Percentiles rank a stretch among this genome's conserved stretches.
These are phyloP conservation scores for Pichia sp. DNA, from an alignment of 1,139 yeast genomes.

Conservation along the genomic window DNA sequence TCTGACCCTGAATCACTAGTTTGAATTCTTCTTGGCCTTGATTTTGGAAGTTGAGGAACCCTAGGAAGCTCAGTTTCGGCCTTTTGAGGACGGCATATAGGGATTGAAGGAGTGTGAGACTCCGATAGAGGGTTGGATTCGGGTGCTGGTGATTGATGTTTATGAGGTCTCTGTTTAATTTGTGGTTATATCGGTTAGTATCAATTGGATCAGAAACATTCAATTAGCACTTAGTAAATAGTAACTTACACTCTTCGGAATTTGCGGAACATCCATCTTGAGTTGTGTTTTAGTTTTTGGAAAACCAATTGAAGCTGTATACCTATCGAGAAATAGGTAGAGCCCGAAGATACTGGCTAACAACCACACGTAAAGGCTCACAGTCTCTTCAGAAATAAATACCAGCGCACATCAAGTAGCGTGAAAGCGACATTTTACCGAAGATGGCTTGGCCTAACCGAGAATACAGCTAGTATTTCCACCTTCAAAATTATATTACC, in stretches of 20 bases:
- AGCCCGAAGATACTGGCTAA: background rate
- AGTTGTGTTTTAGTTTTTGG: background rate
- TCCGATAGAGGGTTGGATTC: background rate
- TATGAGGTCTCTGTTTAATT: conserved; percentile 12
- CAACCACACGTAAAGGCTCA: background rate
- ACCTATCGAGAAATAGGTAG: background rate
- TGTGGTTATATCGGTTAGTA: background rate
- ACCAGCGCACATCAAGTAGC: background rate
- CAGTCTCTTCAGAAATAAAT: background rate
- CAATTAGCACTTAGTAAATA: background rate
- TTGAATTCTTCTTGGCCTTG: conserved; percentile 7
- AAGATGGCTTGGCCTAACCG: background rate
- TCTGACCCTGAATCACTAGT: background rate
- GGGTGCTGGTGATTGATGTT: background rate
- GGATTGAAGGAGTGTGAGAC: background rate
- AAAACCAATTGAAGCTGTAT: background rate
- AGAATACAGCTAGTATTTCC: background rate
- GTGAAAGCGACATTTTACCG: background rate
- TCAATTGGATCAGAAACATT: background rate
- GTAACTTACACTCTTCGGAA: conserved; percentile 17
- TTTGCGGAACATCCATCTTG: conserved; percentile 18
- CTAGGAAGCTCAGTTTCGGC: conserved; percentile 45
- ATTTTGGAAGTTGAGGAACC: conserved; percentile 65
- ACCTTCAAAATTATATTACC: too few relatives aligned
- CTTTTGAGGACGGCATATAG: background rate